Evolutionary conservation across 768 basidiomycete genomes (phyloP).

Genomic region (Leccinum rimulosum): DNA sequence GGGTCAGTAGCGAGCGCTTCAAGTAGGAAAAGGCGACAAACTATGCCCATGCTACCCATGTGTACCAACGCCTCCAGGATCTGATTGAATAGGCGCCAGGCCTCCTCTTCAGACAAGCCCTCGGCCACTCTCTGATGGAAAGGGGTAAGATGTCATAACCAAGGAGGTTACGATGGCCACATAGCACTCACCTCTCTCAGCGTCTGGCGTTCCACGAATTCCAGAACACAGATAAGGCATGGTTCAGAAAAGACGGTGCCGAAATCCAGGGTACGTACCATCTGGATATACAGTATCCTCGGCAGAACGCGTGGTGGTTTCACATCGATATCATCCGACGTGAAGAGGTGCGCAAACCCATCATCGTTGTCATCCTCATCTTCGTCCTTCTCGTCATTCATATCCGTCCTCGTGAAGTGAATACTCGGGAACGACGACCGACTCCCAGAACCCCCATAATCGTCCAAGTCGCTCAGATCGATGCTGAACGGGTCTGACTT

Average conservation of each 20-base stretch:
- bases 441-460: slow-evolving; percentile 50
- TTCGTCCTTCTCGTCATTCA: no score
- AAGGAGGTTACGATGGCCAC: not conserved
- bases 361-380: slow-evolving; percentile 45
- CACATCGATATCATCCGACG: slow-evolving; percentile 30
- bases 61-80: slow-evolving; percentile 86
- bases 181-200: slow-evolving; percentile 62
- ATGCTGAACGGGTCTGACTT: no score
- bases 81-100: slow-evolving; percentile 88
- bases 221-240: slow-evolving; percentile 40
- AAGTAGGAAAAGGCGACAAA: slow-evolving; percentile 39
- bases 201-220: slow-evolving; percentile 90
- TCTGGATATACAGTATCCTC: no score
- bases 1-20: slow-evolving; percentile 7
- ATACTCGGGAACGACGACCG: slow-evolving; percentile 78
- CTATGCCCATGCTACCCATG: no score
- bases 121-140: slow-evolving; percentile 65
- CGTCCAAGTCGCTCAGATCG: slow-evolving; percentile 62
- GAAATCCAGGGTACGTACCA: no score
- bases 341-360: slow-evolving; percentile 36
- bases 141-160: not conserved
- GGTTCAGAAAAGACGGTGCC: not conserved
- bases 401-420: slow-evolving; percentile 64
- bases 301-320: no score
- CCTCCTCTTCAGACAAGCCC: slow-evolving; percentile 78